A percentile compares a stretch with the other conserved stretches of the same genome.
Evolutionary conservation across 2,329 filamentous ascomycete genomes (phyloP).

Genomic region (Alternaria postmessia): DNA sequence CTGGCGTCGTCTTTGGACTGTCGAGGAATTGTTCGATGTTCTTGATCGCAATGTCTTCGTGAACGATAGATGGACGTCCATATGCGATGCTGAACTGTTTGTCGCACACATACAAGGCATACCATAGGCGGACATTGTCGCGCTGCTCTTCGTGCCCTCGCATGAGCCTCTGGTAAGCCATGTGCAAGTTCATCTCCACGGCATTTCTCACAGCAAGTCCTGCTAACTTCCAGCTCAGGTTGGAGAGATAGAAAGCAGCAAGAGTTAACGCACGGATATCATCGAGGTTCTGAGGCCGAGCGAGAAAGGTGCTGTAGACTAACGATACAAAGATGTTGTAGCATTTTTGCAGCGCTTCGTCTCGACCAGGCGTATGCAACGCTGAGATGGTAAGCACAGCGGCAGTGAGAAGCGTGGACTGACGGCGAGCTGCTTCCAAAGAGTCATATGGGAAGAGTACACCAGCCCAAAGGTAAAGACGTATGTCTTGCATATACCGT

Average conservation of each 20-base stretch:
- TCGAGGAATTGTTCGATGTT: constrained; percentile 47
- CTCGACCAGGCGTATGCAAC: constrained; percentile 38
- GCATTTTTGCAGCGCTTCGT: constrained; percentile 42
- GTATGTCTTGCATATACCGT: constrained; percentile 41
- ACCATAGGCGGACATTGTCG: constrained; percentile 52
- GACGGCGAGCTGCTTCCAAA: constrained; percentile 38
- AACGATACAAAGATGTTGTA: constrained; percentile 46
- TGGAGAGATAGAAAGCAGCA: constrained; percentile 53
- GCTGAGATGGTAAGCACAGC: constrained; percentile 43
- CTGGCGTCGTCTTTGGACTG: constrained; percentile 37
- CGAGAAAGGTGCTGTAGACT: constrained; percentile 45
- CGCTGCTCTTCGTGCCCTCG: constrained; percentile 45
- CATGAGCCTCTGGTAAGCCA: constrained; percentile 48
- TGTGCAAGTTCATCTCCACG: constrained; percentile 53
- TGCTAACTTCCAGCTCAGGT: constrained; percentile 52
- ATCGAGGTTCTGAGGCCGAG: constrained; percentile 49
- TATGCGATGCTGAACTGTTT: constrained; percentile 54
- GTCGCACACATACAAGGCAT: constrained; percentile 51
- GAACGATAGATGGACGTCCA: constrained; percentile 52
- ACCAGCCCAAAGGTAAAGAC: constrained; percentile 46
- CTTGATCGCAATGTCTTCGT: constrained; percentile 49
- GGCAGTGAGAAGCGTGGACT: constrained; percentile 44
- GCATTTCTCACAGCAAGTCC: constrained; percentile 51
- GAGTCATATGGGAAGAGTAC: constrained; percentile 42
- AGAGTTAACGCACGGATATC: constrained; percentile 51